Conservation (phyloP, 805 yeast species). For the Ogataea ramenticola region DNA sequence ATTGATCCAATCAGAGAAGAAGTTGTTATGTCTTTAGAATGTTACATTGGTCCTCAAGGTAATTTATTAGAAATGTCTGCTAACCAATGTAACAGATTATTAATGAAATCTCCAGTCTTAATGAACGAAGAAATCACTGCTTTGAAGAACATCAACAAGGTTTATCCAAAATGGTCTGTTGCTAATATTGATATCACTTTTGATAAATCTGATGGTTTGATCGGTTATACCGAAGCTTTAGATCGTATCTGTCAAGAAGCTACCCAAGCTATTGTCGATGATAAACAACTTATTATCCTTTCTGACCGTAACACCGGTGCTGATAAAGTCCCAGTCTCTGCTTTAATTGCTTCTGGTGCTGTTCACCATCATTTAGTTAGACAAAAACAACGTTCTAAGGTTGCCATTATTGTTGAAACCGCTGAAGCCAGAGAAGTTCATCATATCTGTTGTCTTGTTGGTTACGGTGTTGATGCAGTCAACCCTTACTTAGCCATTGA, state of each 20-base stretch:
- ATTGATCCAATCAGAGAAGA: slow-evolving; percentile 97
- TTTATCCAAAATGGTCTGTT: slow-evolving; percentile 83
- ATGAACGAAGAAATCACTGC: slow-evolving; percentile 69
- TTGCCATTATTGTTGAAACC: slow-evolving; percentile 85
- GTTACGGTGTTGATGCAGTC: slow-evolving; percentile 96
- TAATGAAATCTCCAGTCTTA: slow-evolving; percentile 77
- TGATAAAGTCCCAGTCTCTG: slow-evolving; percentile 71
- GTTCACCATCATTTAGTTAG: slow-evolving; percentile 95
- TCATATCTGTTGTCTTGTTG: slow-evolving; percentile 88
- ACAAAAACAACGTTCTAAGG: slow-evolving; percentile 93
- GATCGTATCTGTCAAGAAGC: slow-evolving; percentile 87
- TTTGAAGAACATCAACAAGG: slow-evolving; percentile 59
- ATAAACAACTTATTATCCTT: slow-evolving; percentile 67
- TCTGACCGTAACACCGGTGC: slow-evolving; percentile 61
- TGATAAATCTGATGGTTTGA: slow-evolving; percentile 70
- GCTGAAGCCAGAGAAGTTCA: slow-evolving; percentile 98
- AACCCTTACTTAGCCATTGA: slow-evolving; percentile 93
- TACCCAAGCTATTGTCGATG: slow-evolving; percentile 70
- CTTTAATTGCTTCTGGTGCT: slow-evolving; percentile 91
- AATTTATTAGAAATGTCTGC: slow-evolving; percentile 90
- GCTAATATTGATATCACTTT: slow-evolving; percentile 84
- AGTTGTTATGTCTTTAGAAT: slow-evolving; percentile 94
- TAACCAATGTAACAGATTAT: slow-evolving; percentile 81
- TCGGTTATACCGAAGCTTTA: slow-evolving; percentile 78
- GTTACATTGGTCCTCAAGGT: slow-evolving; percentile 98